A percentile compares a stretch with the other conserved stretches of the same genome.
These are phyloP conservation scores for Syncephalastrum monosporum DNA, from an alignment of 371 early-diverging fungal species.

Conservation along the genomic window DNA sequence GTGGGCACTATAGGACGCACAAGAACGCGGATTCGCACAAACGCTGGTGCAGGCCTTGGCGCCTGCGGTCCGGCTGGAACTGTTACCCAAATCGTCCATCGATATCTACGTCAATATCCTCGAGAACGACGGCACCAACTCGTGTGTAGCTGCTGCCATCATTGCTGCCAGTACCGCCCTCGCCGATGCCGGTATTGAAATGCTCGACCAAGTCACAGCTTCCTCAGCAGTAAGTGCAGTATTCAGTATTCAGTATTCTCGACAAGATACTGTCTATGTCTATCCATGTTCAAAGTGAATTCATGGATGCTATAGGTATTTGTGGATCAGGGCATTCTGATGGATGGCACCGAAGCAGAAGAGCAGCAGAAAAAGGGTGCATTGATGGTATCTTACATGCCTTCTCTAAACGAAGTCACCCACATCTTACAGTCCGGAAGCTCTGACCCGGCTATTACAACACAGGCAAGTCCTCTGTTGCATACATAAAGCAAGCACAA, in stretches of 20 bases:
- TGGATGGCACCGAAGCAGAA: conserved; percentile 75
- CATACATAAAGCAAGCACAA: too few relatives aligned
- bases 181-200: conserved; percentile 93
- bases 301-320: conserved; percentile 23
- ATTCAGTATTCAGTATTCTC: too few relatives aligned
- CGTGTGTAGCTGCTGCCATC: conserved; percentile 83
- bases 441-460: conserved; percentile 47
- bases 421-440: conserved; percentile 85
- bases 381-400: conserved; percentile 85
- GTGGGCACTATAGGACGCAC: conserved; percentile 54
- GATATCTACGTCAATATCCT: conserved; percentile 86
- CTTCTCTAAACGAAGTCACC: conserved; percentile 83
- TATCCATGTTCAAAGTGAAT: too few relatives aligned
- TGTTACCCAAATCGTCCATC: conserved; percentile 86
- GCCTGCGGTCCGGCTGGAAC: conserved; percentile 86
- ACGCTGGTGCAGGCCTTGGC: conserved; percentile 76
- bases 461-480: conserved; percentile 43
- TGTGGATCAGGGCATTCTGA: conserved; percentile 43
- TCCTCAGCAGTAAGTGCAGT: conserved; percentile 63
- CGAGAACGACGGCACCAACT: conserved; percentile 81
- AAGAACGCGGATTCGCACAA: conserved; percentile 82
- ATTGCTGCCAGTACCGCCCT: conserved; percentile 85
- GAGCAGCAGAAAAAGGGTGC: conserved; percentile 69
- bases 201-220: conserved; percentile 88
- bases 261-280: too few relatives aligned